Percentiles rank a stretch among this genome's conserved stretches.
These are phyloP conservation scores for Bolboschoenoplectus hybrid DNA, from an alignment of 202 grass and related monocot species.

Conservation along the genomic window DNA sequence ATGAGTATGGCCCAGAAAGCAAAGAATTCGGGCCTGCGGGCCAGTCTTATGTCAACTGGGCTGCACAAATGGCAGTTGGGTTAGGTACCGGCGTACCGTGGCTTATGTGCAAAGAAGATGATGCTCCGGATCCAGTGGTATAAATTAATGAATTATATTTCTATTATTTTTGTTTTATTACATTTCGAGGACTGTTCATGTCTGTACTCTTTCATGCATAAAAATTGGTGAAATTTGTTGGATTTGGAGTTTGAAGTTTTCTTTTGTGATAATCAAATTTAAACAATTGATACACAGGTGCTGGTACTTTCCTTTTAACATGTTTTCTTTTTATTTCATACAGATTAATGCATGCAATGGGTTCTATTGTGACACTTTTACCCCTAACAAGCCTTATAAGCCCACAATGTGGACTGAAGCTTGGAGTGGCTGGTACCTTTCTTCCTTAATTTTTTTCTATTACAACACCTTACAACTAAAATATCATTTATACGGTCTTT, in stretches of 20 bases:
- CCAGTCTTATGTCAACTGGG: constrained; percentile 85
- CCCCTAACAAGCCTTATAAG: constrained; percentile 85
- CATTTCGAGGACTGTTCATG: neutral
- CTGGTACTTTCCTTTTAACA: neutral
- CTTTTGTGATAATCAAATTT: neutral
- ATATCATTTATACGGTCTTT: constrained; percentile 17
- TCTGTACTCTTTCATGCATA: neutral
- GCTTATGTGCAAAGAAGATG: constrained; percentile 99
- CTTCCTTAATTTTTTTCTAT: constrained; percentile 32
- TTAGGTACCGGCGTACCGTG: constrained; percentile 91
- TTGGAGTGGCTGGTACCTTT: constrained; percentile 95
- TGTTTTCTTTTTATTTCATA: constrained; percentile 35
- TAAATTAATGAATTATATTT: constrained; percentile 25
- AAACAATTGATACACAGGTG: constrained; percentile 1
- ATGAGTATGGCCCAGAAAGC: constrained; percentile 91
- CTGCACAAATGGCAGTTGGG: constrained; percentile 85
- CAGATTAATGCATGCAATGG: constrained; percentile 99
- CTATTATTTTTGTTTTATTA: neutral
- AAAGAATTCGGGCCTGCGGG: constrained; percentile 70
- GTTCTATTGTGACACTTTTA: constrained; percentile 92
- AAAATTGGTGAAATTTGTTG: neutral
- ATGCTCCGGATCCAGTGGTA: constrained; percentile 99
- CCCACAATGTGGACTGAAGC: constrained; percentile 99
- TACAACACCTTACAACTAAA: constrained; percentile 13
- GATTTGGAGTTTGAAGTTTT: neutral